These are phyloP conservation scores for Cladosporium sp. DNA, from an alignment of 2,329 filamentous ascomycete genomes.

Conservation along the genomic window DNA sequence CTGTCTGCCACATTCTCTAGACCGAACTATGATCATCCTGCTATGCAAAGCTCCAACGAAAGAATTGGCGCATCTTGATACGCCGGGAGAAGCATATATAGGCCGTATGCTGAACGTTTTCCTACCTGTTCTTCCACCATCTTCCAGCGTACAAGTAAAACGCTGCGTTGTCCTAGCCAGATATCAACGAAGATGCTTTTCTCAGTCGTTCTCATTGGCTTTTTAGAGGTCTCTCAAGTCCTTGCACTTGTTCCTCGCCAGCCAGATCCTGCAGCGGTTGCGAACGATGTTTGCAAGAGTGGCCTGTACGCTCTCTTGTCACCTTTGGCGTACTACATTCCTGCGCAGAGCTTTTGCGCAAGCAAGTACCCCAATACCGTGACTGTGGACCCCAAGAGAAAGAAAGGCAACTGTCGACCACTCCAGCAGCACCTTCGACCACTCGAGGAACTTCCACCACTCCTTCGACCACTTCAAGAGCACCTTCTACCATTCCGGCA, in stretches of 20 bases:
- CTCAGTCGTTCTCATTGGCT: not conserved
- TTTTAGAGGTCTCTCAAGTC: not conserved
- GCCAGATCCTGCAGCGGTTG: not conserved
- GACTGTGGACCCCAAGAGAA: not conserved
- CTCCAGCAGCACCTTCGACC: not conserved
- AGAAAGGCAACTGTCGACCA: not conserved
- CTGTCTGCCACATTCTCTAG: too few species aligned
- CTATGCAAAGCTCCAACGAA: too few species aligned
- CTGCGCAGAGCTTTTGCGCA: not conserved
- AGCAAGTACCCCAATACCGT: not conserved
- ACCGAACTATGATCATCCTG: too few species aligned
- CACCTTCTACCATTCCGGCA: not conserved
- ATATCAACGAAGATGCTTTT: not conserved
- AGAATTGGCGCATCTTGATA: too few species aligned
- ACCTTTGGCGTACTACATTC: not conserved
- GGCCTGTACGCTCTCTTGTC: not conserved
- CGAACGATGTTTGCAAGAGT: not conserved
- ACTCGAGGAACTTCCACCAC: not conserved
- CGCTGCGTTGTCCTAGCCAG: too few species aligned
- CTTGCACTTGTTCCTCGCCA: not conserved
- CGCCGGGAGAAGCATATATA: too few species aligned
- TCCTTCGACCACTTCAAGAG: not conserved
- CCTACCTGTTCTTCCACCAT: too few species aligned
- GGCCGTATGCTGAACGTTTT: too few species aligned
- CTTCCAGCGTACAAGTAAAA: too few species aligned